Evolutionary conservation across 306 rosid genomes (phyloP).

Genomic region (Sechiopsis laciniata): DNA sequence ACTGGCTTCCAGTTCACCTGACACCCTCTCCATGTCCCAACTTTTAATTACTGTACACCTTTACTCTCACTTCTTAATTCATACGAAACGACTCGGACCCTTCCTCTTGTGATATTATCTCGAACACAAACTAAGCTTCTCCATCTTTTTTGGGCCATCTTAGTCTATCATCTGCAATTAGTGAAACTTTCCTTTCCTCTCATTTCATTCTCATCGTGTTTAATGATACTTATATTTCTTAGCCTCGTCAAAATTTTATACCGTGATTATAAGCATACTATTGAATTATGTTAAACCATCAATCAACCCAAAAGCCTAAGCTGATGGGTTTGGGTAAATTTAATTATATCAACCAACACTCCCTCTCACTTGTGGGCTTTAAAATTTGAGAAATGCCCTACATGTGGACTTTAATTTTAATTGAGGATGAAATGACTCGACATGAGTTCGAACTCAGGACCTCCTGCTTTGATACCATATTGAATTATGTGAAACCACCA

Average conservation of each 20-base stretch:
- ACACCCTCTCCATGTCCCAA: not conserved
- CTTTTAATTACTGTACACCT: not conserved
- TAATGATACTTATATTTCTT: not conserved
- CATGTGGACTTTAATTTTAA: too few species aligned
- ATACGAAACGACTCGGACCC: not conserved
- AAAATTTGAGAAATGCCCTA: too few species aligned
- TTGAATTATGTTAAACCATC: too few species aligned
- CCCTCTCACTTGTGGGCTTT: too few species aligned
- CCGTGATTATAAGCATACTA: not conserved
- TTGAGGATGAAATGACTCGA: too few species aligned
- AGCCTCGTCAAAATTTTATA: not conserved
- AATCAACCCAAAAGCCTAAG: too few species aligned
- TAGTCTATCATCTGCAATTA: not conserved
- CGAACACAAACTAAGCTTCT: not conserved
- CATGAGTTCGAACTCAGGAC: too few species aligned
- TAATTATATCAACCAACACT: too few species aligned
- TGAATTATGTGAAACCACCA: too few species aligned
- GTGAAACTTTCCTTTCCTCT: not conserved
- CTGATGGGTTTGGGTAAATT: too few species aligned
- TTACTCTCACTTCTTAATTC: not conserved
- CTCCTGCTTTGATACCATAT: too few species aligned
- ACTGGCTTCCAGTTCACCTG: not conserved
- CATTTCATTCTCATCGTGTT: not conserved
- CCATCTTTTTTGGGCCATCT: not conserved
- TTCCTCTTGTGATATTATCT: constrained; percentile 4